Conservation (phyloP, 495 filamentous ascomycete species). For the Aspergillus coremiiformis region DNA sequence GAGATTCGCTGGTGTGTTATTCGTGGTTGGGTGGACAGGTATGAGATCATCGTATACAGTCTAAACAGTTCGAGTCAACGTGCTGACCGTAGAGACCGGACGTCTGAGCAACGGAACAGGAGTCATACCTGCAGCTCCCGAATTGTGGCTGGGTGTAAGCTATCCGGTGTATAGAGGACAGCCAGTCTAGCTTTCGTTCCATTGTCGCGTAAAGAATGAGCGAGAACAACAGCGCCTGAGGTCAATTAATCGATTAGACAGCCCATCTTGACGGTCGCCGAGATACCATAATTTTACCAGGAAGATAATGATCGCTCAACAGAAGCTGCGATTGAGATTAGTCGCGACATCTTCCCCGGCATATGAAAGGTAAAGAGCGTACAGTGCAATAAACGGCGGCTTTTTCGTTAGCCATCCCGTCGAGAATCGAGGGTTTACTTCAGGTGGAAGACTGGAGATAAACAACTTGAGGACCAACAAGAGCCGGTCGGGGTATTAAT, state of each 20-base stretch:
- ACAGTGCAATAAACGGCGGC: constrained; percentile 55
- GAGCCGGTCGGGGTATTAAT: not conserved
- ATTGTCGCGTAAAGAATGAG: constrained; percentile 89
- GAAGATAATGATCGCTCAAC: constrained; percentile 82
- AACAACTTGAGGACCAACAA: not conserved
- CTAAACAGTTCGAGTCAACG: constrained; percentile 35
- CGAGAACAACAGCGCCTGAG: constrained; percentile 82
- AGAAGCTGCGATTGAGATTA: constrained; percentile 57
- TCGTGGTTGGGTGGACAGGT: constrained; percentile 70
- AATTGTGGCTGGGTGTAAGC: constrained; percentile 61
- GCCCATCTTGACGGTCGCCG: not conserved
- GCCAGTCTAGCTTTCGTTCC: constrained; percentile 81
- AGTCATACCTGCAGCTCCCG: constrained; percentile 63
- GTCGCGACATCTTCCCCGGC: not conserved
- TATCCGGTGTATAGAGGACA: constrained; percentile 72
- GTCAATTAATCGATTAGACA: constrained; percentile 20
- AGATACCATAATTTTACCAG: constrained; percentile 48
- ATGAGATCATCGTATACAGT: constrained; percentile 83
- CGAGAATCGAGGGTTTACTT: not conserved
- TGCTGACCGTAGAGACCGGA: constrained; percentile 1
- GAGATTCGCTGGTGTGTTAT: constrained; percentile 71
- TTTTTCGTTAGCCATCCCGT: constrained; percentile 28
- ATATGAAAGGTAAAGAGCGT: constrained; percentile 9
- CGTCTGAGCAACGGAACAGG: not conserved
- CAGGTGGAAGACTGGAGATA: not conserved